These are phyloP conservation scores for Dothistroma septosporum DNA, from an alignment of 2,329 filamentous ascomycete species.

Conservation along the genomic window DNA sequence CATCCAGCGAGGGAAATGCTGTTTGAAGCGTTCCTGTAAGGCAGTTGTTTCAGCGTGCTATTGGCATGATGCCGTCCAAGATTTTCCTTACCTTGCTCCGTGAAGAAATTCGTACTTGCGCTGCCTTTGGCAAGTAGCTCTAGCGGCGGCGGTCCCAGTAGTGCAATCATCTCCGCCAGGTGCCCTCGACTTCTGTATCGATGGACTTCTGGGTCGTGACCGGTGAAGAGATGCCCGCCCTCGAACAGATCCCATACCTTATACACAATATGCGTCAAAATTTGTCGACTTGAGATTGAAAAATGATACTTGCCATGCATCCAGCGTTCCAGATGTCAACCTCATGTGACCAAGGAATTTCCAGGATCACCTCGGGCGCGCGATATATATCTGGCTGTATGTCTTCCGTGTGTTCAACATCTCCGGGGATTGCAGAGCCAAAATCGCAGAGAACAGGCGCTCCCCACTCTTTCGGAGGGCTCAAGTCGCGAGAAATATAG, in stretches of 20 bases:
- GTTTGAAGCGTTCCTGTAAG: not conserved
- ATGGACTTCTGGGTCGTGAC: conserved; percentile 18
- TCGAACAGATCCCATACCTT: conserved; percentile 41
- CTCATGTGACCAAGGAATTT: conserved; percentile 33
- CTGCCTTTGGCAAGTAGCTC: conserved; percentile 13
- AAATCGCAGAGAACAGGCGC: conserved; percentile 24
- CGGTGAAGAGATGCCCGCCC: conserved; percentile 33
- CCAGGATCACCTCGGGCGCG: conserved; percentile 36
- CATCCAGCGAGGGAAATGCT: not conserved
- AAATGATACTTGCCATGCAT: conserved; percentile 31
- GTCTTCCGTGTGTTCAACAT: conserved; percentile 28
- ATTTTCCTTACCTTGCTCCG: conserved; percentile 1
- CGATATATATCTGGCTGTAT: conserved; percentile 36
- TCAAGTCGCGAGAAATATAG: conserved; percentile 18
- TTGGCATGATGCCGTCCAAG: not conserved
- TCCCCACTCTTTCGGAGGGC: conserved; percentile 11
- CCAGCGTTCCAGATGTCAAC: conserved; percentile 40
- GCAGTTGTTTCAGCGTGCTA: not conserved
- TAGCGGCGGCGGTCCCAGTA: conserved; percentile 22
- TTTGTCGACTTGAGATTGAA: not conserved
- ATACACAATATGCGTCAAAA: not conserved
- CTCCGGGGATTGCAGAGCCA: conserved; percentile 14
- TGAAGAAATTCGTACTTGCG: conserved; percentile 1
- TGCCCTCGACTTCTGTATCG: conserved; percentile 28
- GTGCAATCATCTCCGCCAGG: conserved; percentile 25